phyloP scores from a whole-genome alignment of 2,329 filamentous ascomycete species.

The Epichloe aotearoae region DNA sequence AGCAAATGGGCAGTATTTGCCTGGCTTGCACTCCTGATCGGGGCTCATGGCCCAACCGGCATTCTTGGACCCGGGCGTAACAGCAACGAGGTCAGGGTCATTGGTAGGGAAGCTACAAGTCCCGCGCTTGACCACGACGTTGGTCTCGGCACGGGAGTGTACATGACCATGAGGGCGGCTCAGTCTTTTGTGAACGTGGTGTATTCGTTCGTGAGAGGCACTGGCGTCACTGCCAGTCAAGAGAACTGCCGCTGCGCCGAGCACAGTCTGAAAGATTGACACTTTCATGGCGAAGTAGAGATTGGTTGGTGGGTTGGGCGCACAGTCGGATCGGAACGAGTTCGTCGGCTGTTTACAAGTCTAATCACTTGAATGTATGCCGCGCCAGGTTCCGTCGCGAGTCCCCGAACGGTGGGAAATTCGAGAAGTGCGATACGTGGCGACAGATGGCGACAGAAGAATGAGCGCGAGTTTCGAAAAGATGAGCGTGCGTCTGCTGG shows the following conservation, averaged over 20 bases:
- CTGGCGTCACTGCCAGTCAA: constrained; percentile 23
- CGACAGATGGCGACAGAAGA: neutral
- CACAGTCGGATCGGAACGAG: neutral
- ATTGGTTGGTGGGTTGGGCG: neutral
- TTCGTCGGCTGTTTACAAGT: neutral
- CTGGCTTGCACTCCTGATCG: constrained; percentile 53
- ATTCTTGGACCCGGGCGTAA: constrained; percentile 52
- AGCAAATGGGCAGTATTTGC: constrained; percentile 62
- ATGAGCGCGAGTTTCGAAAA: neutral
- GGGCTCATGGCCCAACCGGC: constrained; percentile 72
- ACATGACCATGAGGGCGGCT: constrained; percentile 16
- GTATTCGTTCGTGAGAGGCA: constrained; percentile 21
- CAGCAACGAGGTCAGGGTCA: constrained; percentile 50
- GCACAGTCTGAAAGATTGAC: constrained; percentile 32
- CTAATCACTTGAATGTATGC: neutral
- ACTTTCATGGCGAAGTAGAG: constrained; percentile 34
- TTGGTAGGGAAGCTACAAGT: constrained; percentile 51
- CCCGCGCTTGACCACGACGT: constrained; percentile 35
- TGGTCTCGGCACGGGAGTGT: constrained; percentile 9
- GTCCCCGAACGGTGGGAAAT: neutral
- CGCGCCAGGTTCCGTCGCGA: neutral
- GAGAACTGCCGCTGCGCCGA: constrained; percentile 35
- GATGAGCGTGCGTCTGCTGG: neutral
- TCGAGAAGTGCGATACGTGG: constrained; percentile 1
- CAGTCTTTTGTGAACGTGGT: constrained; percentile 24